A percentile compares a stretch with the other conserved stretches of the same genome.
Conservation (phyloP, 148 eudicot species). For the Vaccinium macrocarpon region DNA sequence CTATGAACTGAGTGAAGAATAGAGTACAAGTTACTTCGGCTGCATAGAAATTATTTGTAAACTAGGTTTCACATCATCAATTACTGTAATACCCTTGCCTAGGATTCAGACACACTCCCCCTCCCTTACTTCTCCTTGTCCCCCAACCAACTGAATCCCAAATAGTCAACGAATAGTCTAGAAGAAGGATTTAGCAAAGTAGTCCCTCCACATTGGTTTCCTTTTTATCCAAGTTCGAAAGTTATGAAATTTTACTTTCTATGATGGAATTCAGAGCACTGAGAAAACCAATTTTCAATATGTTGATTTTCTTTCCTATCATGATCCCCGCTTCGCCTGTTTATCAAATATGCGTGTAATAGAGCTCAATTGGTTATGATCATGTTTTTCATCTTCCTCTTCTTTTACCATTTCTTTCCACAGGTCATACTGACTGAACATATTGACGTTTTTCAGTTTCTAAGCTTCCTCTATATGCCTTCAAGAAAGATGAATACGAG, state of each 20-base stretch:
- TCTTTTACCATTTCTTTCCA: background rate
- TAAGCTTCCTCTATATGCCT: constrained; percentile 70
- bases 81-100: background rate
- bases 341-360: background rate
- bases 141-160: no score
- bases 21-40: no score
- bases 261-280: background rate
- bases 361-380: background rate
- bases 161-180: background rate
- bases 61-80: background rate
- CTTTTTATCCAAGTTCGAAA: background rate
- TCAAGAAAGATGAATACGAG: constrained; percentile 35
- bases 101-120: no score
- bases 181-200: background rate
- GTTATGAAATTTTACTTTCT: background rate
- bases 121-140: no score
- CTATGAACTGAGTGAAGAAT: background rate
- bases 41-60: background rate
- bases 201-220: background rate
- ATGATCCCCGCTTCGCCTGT: background rate
- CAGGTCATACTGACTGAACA: background rate
- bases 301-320: background rate
- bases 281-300: background rate
- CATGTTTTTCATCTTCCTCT: background rate
- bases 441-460: constrained; percentile 34